Percentiles rank a stretch among this genome's conserved stretches.
phyloP scores from a whole-genome alignment of 2,329 filamentous ascomycete genomes.

The Exophiala sp. region DNA sequence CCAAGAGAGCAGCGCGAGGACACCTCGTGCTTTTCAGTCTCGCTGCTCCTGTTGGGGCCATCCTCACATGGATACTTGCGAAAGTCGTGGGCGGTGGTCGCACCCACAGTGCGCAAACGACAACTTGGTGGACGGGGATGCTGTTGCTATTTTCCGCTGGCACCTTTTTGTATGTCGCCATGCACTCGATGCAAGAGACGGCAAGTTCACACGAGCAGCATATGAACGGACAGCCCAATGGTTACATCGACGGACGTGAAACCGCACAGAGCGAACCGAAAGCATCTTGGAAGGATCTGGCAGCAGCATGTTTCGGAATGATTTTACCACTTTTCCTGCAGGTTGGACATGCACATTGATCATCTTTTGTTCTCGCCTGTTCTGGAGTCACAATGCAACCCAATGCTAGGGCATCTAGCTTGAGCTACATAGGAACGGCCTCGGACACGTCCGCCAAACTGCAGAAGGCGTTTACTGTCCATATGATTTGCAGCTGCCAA shows the following conservation, averaged over 20 bases:
- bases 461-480: too few species aligned
- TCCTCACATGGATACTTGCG: conserved; percentile 78
- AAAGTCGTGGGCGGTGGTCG: conserved; percentile 59
- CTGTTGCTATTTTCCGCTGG: conserved; percentile 91
- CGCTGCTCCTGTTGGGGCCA: conserved; percentile 80
- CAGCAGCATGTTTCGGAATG: conserved; percentile 48
- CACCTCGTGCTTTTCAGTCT: conserved; percentile 90
- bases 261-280: conserved; percentile 32
- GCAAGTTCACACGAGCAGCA: conserved; percentile 37
- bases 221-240: conserved; percentile 39
- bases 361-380: not conserved
- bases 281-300: conserved; percentile 44
- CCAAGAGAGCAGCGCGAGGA: conserved; percentile 76
- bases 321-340: conserved; percentile 46
- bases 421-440: too few species aligned
- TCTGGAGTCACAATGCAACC: not conserved
- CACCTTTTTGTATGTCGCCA: conserved; percentile 96
- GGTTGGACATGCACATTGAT: conserved; percentile 47
- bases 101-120: conserved; percentile 55
- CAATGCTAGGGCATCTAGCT: too few species aligned
- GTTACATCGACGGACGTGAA: conserved; percentile 39
- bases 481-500: not conserved
- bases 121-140: conserved; percentile 88
- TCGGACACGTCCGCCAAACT: too few species aligned
- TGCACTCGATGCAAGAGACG: conserved; percentile 91